These are phyloP conservation scores for Nemania serpens DNA, from an alignment of 2,329 filamentous ascomycete genomes.

Conservation along the genomic window DNA sequence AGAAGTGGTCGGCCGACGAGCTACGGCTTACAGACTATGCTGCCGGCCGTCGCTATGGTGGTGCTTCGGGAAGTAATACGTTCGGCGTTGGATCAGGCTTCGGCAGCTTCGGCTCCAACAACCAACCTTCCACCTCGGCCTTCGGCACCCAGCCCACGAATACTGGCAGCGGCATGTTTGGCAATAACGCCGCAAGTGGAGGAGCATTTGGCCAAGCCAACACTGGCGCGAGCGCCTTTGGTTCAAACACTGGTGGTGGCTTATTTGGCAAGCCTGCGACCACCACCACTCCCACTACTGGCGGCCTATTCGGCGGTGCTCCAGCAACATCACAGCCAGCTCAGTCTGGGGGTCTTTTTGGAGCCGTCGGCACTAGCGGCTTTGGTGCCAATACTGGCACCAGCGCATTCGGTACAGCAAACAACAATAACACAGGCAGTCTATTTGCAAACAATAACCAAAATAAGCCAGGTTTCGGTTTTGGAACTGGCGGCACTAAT, in stretches of 20 bases:
- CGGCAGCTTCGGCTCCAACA: slow-evolving; percentile 52
- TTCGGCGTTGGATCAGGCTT: slow-evolving; percentile 71
- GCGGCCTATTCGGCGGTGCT: slow-evolving; percentile 47
- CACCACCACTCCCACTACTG: slow-evolving; percentile 33
- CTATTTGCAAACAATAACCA: slow-evolving; percentile 45
- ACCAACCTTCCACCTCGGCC: slow-evolving; percentile 37
- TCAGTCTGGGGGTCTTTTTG: slow-evolving; percentile 34
- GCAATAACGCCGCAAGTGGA: slow-evolving; percentile 33
- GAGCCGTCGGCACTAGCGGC: slow-evolving; percentile 50
- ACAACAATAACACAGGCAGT: slow-evolving; percentile 41
- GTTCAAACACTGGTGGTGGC: slow-evolving; percentile 39
- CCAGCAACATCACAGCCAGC: slow-evolving; percentile 34
- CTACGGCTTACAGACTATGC: slow-evolving; percentile 84
- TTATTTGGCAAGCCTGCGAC: slow-evolving; percentile 48
- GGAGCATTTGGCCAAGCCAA: slow-evolving; percentile 39
- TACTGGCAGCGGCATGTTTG: slow-evolving; percentile 48
- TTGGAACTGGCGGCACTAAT: slow-evolving; percentile 30
- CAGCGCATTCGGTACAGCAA: slow-evolving; percentile 52
- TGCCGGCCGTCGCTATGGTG: slow-evolving; percentile 82
- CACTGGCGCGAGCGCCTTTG: slow-evolving; percentile 33
- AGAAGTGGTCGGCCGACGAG: slow-evolving; percentile 89
- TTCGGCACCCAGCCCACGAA: slow-evolving; percentile 43
- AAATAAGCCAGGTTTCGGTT: slow-evolving; percentile 37
- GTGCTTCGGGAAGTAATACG: slow-evolving; percentile 79
- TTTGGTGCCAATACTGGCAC: slow-evolving; percentile 51